Percentiles rank a stretch among this genome's conserved stretches.
Evolutionary conservation across 177 flowering plant species (phyloP).

Genomic region (Telopea speciosissima): DNA sequence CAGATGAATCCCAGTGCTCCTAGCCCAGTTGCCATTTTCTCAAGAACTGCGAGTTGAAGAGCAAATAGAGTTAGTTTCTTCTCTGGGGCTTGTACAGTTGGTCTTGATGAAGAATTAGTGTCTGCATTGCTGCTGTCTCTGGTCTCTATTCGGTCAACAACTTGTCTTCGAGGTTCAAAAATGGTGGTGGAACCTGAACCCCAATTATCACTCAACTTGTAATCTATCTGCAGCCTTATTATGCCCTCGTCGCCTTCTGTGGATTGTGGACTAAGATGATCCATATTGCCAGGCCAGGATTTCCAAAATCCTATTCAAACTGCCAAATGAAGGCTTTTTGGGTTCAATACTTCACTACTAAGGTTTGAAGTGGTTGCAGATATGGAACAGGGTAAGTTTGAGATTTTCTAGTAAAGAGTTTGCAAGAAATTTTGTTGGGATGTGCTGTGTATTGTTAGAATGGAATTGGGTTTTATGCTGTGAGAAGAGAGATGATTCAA

Average conservation of each 20-base stretch:
- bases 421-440: not conserved
- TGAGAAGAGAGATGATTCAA: not conserved
- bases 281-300: not conserved
- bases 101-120: constrained; percentile 13
- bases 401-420: not conserved
- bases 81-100: constrained; percentile 59
- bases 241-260: constrained; percentile 13
- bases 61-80: constrained; percentile 86
- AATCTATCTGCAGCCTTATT: constrained; percentile 18
- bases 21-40: constrained; percentile 79
- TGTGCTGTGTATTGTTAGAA: not conserved
- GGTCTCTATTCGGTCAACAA: constrained; percentile 11
- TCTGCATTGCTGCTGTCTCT: constrained; percentile 33
- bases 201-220: constrained; percentile 17
- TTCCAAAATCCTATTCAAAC: not conserved
- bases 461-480: not conserved
- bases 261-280: not conserved
- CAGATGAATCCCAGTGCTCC: constrained; percentile 94
- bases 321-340: too few species aligned
- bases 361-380: not conserved
- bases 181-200: constrained; percentile 22
- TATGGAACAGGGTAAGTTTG: not conserved
- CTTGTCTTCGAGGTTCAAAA: constrained; percentile 19
- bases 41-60: constrained; percentile 75
- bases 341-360: too few species aligned